Percentiles rank a stretch among this genome's conserved stretches.
These are phyloP conservation scores for Aspergillus jensenii DNA, from an alignment of 2,329 filamentous ascomycete genomes.

Conservation along the genomic window DNA sequence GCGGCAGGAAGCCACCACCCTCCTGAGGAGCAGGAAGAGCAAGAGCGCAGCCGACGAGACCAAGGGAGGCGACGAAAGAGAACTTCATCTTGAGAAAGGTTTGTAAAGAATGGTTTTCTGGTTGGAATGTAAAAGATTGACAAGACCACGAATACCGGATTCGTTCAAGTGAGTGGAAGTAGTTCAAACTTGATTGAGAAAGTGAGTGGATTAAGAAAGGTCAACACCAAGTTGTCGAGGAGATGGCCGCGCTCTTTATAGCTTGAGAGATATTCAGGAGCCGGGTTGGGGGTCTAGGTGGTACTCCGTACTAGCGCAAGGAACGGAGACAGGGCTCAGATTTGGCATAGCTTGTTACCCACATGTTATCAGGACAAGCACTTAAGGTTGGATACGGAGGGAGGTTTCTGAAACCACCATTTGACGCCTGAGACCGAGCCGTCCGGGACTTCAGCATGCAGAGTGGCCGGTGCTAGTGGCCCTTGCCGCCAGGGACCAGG, in stretches of 20 bases:
- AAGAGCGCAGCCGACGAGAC: slow-evolving; percentile 13
- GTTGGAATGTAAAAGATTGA: background rate
- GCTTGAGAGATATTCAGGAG: background rate
- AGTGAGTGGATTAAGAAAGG: background rate
- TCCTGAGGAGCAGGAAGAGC: slow-evolving; percentile 11
- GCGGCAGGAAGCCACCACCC: background rate
- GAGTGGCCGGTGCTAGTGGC: no score
- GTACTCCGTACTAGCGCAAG: background rate
- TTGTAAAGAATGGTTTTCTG: background rate
- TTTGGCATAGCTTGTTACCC: background rate
- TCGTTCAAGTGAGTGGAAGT: slow-evolving; percentile 7
- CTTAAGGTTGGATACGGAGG: background rate
- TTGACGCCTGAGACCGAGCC: background rate
- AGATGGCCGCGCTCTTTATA: slow-evolving; percentile 8
- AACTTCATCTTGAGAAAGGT: slow-evolving; percentile 12
- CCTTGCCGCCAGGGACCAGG: no score
- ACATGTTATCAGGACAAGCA: background rate
- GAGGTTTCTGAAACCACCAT: background rate
- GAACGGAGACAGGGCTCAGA: slow-evolving; percentile 1
- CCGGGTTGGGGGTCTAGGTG: background rate
- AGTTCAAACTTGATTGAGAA: background rate
- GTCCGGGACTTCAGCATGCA: no score
- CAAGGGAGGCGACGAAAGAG: slow-evolving; percentile 6
- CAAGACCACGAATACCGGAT: slow-evolving; percentile 7
- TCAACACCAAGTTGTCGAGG: background rate